Percentiles rank a stretch among this genome's conserved stretches.
Evolutionary conservation across 768 basidiomycete genomes (phyloP).

Genomic region (Auricularia heimuer): DNA sequence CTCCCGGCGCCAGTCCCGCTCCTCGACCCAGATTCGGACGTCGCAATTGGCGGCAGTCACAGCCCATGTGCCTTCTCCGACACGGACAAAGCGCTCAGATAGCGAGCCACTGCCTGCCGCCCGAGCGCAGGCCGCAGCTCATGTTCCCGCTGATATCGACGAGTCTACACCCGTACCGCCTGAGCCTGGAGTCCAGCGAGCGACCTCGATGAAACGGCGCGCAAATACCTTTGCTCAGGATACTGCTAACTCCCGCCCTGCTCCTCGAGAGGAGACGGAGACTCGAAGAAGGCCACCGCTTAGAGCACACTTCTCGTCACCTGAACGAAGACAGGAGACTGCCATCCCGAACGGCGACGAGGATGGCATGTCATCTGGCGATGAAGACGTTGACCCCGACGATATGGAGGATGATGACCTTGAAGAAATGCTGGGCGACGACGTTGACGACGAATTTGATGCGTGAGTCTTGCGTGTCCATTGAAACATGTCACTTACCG

Average conservation of each 20-base stretch:
- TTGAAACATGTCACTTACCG: too few relatives aligned
- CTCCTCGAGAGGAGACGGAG: constrained; percentile 75
- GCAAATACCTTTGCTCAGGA: constrained; percentile 2
- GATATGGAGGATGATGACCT: constrained; percentile 37
- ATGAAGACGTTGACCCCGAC: constrained; percentile 32
- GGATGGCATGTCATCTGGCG: constrained; percentile 36
- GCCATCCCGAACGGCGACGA: constrained; percentile 39
- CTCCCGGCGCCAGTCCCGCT: constrained; percentile 42
- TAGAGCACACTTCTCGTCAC: constrained; percentile 34
- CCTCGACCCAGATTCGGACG: neutral
- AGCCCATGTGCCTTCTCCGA: constrained; percentile 6
- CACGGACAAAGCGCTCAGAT: constrained; percentile 11
- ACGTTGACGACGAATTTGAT: constrained; percentile 27
- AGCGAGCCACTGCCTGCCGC: constrained; percentile 17
- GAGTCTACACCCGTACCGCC: constrained; percentile 10
- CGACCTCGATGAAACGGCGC: constrained; percentile 2
- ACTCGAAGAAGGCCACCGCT: constrained; percentile 55
- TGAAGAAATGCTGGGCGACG: constrained; percentile 20
- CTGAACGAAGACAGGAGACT: constrained; percentile 38
- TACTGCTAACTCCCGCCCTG: neutral
- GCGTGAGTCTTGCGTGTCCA: constrained; percentile 6
- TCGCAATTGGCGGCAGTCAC: neutral
- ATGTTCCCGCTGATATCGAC: constrained; percentile 5
- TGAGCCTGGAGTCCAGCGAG: constrained; percentile 4
- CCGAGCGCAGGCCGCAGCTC: constrained; percentile 3